Conservation (phyloP, 2,329 filamentous ascomycete genomes). For the Calonectria fujianensis region DNA sequence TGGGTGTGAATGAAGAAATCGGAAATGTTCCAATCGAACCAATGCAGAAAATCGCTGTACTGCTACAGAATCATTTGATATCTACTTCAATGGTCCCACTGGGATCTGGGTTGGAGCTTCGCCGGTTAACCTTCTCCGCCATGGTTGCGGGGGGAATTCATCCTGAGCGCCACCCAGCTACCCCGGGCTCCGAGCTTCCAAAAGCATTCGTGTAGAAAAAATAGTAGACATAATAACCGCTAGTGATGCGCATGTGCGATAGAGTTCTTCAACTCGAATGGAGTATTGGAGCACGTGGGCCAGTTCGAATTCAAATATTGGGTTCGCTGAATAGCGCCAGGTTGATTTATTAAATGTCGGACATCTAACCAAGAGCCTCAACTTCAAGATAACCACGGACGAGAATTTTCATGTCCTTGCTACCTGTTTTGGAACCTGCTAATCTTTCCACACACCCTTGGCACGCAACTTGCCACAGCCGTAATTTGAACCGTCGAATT, state of each 20-base stretch:
- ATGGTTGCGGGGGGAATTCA: constrained; percentile 7
- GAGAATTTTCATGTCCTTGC: background rate
- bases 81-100: background rate
- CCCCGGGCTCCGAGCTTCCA: background rate
- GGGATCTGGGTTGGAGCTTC: constrained; percentile 25
- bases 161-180: background rate
- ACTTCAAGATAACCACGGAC: background rate
- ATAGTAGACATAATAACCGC: background rate
- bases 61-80: constrained; percentile 27
- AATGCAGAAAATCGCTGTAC: background rate
- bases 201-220: no score
- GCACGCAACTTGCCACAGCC: background rate
- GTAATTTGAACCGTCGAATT: background rate
- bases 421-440: background rate
- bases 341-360: background rate
- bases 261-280: no score
- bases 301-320: background rate
- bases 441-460: background rate
- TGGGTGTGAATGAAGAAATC: background rate
- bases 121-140: constrained; percentile 45
- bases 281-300: background rate
- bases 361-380: background rate
- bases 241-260: no score
- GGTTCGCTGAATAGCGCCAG: background rate
- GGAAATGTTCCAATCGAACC: constrained; percentile 10